Percentiles rank a stretch among this genome's conserved stretches.
Evolutionary conservation across 345 rosid species (phyloP).

Genomic region (Pugionium cornutum): DNA sequence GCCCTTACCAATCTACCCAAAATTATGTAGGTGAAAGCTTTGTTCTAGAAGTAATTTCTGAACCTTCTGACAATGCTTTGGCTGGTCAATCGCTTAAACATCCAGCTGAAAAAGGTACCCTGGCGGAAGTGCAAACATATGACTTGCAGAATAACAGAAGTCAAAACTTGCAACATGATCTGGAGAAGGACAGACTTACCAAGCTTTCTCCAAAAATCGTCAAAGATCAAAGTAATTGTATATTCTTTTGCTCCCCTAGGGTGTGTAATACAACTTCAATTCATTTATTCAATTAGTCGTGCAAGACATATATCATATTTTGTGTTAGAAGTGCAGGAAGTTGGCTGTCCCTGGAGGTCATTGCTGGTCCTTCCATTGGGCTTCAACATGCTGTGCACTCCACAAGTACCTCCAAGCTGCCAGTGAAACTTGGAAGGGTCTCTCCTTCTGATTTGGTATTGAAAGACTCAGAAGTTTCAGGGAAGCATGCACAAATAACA

Average conservation of each 20-base stretch:
- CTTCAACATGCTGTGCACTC: slow-evolving; percentile 57
- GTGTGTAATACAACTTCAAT: slow-evolving; percentile 30
- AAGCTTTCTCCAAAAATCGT: slow-evolving; percentile 42
- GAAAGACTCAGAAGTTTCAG: slow-evolving; percentile 93
- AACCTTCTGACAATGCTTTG: slow-evolving; percentile 52
- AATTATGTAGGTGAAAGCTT: slow-evolving; percentile 62
- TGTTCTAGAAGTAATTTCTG: slow-evolving; percentile 59
- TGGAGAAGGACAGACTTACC: slow-evolving; percentile 41
- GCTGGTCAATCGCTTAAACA: slow-evolving; percentile 71
- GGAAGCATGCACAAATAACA: slow-evolving; percentile 91
- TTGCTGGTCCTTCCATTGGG: slow-evolving; percentile 85
- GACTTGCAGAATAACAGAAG: slow-evolving; percentile 44
- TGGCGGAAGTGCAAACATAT: slow-evolving; percentile 48
- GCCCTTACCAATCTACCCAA: slow-evolving; percentile 11
- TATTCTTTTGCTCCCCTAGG: slow-evolving; percentile 36
- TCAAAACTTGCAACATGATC: slow-evolving; percentile 35
- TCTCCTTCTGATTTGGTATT: slow-evolving; percentile 69
- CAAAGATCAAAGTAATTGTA: slow-evolving; percentile 72
- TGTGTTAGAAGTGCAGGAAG: slow-evolving; percentile 94
- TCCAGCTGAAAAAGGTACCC: slow-evolving; percentile 39
- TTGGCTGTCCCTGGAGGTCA: slow-evolving; percentile 82
- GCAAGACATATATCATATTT: slow-evolving; percentile 52
- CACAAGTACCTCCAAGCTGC: slow-evolving; percentile 66
- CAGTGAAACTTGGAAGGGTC: slow-evolving; percentile 87
- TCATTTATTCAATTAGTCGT: slow-evolving; percentile 39